Evolutionary conservation across 768 basidiomycete species (phyloP), one percentile per base, ranked within the genome.

Genomic region (Boletus sensibilis): DNA sequence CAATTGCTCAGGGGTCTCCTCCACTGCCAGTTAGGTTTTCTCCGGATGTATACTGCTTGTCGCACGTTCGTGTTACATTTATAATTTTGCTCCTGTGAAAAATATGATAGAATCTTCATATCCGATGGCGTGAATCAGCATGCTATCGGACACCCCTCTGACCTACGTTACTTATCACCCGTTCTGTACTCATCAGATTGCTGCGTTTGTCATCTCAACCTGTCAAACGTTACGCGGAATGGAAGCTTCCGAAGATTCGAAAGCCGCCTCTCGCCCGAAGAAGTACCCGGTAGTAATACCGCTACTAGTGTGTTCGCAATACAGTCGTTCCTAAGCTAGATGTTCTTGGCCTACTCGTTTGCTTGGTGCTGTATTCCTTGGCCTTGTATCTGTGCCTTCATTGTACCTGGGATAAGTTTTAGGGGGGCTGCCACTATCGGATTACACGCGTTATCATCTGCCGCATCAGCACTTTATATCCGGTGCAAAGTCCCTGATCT

Each of bases 231-330:
- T 51, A 40, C 16, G 43, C 40, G 11, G 18, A 65, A 52, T 41
- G 40, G 51, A 57, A 57, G 52, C 21, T 49, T 38, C 16, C 4
- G 21, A 48, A 50, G 4, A 7, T 21, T 42, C 40, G n/a, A 48
- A 33, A 46, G 29, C 66, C 59, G 21, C 45, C 8, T 29, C 46
- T 49, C 16, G 21, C 16, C 66, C 66, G 37, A 57, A 27, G 16
- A 45, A 33, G 20, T 14, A 41, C 6, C 21, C 21, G 38, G 29
- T 16, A 23, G n/a, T n/a, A n/a, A n/a, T n/a, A n/a, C n/a, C n/a
- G n/a, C n/a, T n/a, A n/a, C n/a, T n/a, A n/a, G 10, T 33, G 25
- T 18, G 5, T 40, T 25, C 31, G 18, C 21, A 25, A 35, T 45
- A 31, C 31, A 27, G 21, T 33, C 23, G 35, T 64, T 34, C 52